Base-by-base conservation (phyloP, 2,329 filamentous ascomycete genomes). In the Cladophialophora yegresii region DNA sequence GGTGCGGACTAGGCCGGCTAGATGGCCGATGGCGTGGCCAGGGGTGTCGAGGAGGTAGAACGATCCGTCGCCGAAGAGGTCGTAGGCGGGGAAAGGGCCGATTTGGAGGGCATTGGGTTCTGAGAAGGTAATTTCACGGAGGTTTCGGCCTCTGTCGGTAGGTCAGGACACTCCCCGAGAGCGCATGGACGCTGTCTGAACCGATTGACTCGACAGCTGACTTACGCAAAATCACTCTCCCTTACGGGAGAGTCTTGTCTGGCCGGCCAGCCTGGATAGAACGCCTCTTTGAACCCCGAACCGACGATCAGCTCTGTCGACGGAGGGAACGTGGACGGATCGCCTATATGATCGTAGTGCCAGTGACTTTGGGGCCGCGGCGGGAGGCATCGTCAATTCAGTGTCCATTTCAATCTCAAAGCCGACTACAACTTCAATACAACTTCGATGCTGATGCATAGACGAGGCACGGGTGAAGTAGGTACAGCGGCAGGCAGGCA, bases 291-390 rank as follows among this genome's bases (percentile, higher is more conserved):
- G 71, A 84, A 81, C 0, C 83, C 83, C 0, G 82, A 79, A 0
- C 84, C 84, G 4, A 85, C 83, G 23, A 85, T 67, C 0, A 86
- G 69, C 16, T 80, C 76, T 0, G 82, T 83, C 1, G 69, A 72
- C 0, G 68, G 0, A 0, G 82, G 81, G 55, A 85, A 85, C 0
- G 72, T 74, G 0, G 79, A 77, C 0, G 79, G 76, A 60, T 85
- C 80, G 0, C 84, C 84, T 12, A 78, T 80, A 62, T 86, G 84
- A 68, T 86, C 68, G n/a, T 54, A 70, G 45, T 70, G 68, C 49
- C 71, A 71, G 59, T 76, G 75, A 0, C 69, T 73, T 0, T 68
- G 26, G 12, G n/a, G 36, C 22, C 36, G 6, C 16, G 0, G 1
- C 0, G 81, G 80, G 54, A 85, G 23, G n/a, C 6, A 32, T 16